Conservation (phyloP, 1,284 basidiomycete species). For the Fomes fomentarius region DNA sequence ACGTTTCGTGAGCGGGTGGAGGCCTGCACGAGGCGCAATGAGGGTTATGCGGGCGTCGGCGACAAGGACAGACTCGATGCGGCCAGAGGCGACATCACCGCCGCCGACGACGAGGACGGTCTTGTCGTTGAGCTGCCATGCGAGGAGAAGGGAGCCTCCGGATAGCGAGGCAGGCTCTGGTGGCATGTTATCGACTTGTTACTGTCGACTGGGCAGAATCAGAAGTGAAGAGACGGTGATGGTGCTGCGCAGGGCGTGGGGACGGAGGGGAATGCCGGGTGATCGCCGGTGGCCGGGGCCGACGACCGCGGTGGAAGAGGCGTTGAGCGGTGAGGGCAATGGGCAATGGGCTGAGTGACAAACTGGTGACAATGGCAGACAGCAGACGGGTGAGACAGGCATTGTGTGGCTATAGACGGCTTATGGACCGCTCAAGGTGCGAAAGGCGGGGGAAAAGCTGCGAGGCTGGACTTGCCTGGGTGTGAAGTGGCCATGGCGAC, state of each 20-base stretch:
- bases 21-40: constrained; percentile 60
- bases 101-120: constrained; percentile 87
- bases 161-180: constrained; percentile 28
- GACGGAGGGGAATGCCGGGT: constrained; percentile 6
- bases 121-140: constrained; percentile 85
- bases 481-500: constrained; percentile 33
- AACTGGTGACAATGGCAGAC: neutral
- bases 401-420: neutral
- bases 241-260: neutral
- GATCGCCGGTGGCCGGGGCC: constrained; percentile 16
- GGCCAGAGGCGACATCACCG: constrained; percentile 83
- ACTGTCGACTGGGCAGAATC: no score
- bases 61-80: constrained; percentile 72
- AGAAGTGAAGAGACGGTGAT: neutral
- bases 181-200: constrained; percentile 14
- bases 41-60: constrained; percentile 67
- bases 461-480: constrained; percentile 10
- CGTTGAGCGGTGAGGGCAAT: neutral
- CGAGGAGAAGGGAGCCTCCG: constrained; percentile 79
- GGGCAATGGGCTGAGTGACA: neutral
- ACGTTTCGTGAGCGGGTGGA: constrained; percentile 60
- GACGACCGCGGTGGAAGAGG: constrained; percentile 8
- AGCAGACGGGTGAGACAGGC: neutral
- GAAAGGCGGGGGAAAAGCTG: constrained; percentile 4
- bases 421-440: neutral